Evolutionary conservation across 2,329 filamentous ascomycete genomes (phyloP).

Genomic region (Ophiostoma novo-ulmi): DNA sequence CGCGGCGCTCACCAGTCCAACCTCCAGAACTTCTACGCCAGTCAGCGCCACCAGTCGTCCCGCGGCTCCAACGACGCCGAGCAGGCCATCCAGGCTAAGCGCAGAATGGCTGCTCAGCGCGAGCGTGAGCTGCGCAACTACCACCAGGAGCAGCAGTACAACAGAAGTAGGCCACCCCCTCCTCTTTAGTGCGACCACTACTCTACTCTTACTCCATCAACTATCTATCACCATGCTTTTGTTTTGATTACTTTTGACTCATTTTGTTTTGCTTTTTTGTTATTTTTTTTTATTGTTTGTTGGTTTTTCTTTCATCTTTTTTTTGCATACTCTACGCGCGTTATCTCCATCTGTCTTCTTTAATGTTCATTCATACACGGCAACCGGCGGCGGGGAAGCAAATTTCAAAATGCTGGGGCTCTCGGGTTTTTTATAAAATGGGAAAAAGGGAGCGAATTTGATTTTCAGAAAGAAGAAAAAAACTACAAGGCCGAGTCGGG

Average conservation of each 20-base stretch:
- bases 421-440: constrained; percentile 26
- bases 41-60: constrained; percentile 84
- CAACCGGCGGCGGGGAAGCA: constrained; percentile 20
- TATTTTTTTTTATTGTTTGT: constrained; percentile 17
- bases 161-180: constrained; percentile 91
- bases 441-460: constrained; percentile 21
- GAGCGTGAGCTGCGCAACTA: constrained; percentile 99
- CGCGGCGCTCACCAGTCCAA: constrained; percentile 68
- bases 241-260: background rate
- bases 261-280: constrained; percentile 10
- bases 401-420: constrained; percentile 12
- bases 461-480: constrained; percentile 24
- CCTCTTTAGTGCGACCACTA: constrained; percentile 27
- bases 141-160: constrained; percentile 99
- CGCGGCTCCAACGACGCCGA: constrained; percentile 84
- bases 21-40: constrained; percentile 89
- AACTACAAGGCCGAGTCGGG: constrained; percentile 12
- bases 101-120: constrained; percentile 97
- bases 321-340: constrained; percentile 2
- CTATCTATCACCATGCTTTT: background rate
- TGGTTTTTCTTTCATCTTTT: constrained; percentile 12
- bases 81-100: constrained; percentile 98
- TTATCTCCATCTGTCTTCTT: constrained; percentile 21
- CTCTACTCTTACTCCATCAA: background rate
- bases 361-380: constrained; percentile 16